Evolutionary conservation across 805 yeast genomes (phyloP).

Genomic region (Helenozyma baotianmanensis): DNA sequence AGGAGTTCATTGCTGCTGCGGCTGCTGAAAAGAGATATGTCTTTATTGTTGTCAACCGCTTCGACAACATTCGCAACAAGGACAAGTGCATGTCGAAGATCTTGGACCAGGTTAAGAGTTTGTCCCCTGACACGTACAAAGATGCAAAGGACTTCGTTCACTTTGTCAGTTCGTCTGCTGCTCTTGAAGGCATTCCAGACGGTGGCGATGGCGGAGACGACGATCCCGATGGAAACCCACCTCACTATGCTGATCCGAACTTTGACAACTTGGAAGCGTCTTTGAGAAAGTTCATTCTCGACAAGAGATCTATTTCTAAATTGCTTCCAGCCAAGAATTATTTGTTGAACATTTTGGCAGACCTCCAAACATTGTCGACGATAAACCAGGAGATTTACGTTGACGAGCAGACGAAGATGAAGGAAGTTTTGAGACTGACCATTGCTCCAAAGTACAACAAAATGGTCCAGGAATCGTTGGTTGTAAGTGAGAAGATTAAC

Average conservation of each 20-base stretch:
- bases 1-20: constrained; percentile 86
- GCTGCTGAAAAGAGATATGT: constrained; percentile 88
- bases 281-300: constrained; percentile 77
- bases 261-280: constrained; percentile 84
- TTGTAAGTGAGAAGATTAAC: constrained; percentile 56
- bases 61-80: constrained; percentile 80
- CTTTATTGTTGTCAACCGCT: constrained; percentile 90
- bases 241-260: constrained; percentile 48
- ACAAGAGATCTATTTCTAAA: constrained; percentile 84
- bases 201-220: constrained; percentile 30
- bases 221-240: constrained; percentile 20
- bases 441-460: constrained; percentile 63
- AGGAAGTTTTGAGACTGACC: constrained; percentile 43
- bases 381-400: constrained; percentile 56
- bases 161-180: constrained; percentile 68
- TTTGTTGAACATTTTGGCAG: constrained; percentile 62
- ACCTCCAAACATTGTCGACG: constrained; percentile 55
- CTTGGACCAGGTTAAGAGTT: constrained; percentile 74
- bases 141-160: constrained; percentile 90
- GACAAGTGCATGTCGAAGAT: constrained; percentile 72
- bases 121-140: constrained; percentile 90
- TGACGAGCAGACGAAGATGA: constrained; percentile 44
- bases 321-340: constrained; percentile 92
- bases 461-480: constrained; percentile 46
- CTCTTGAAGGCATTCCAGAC: constrained; percentile 27